Conservation (phyloP, 345 rosid species). For the Populus alba region DNA sequence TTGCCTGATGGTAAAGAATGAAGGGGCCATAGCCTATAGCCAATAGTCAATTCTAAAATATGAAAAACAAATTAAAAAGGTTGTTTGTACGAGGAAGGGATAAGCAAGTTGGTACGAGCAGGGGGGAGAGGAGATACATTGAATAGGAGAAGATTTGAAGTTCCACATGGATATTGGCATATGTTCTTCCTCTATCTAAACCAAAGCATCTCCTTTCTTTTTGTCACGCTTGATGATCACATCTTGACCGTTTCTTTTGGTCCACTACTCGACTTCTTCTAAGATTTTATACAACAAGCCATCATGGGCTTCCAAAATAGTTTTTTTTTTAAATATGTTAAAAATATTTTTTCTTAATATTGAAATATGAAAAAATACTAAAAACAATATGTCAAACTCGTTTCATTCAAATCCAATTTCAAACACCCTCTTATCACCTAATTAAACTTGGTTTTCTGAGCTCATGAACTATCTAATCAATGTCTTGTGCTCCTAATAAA, state of each 20-base stretch:
- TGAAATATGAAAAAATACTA: too few species aligned
- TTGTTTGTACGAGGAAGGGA: neutral
- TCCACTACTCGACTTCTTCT: constrained; percentile 2
- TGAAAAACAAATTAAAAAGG: too few species aligned
- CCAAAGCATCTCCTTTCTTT: neutral
- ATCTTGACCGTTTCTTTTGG: neutral
- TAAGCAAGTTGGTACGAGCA: neutral
- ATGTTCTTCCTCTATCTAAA: neutral
- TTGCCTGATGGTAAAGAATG: too few species aligned
- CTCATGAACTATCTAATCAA: too few species aligned
- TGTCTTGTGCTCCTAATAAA: neutral
- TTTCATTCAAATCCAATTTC: too few species aligned
- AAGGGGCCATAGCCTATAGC: too few species aligned
- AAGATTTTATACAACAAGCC: neutral
- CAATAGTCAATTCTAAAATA: too few species aligned
- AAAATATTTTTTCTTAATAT: too few species aligned
- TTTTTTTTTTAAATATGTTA: too few species aligned
- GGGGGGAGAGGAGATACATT: neutral
- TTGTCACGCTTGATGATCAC: neutral
- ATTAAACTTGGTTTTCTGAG: neutral
- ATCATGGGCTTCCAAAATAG: neutral
- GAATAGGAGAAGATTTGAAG: neutral
- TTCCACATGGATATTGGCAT: neutral
- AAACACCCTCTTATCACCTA: too few species aligned
- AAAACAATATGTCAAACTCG: too few species aligned